Evolutionary conservation across 805 yeast species (phyloP).

Genomic region (Candida tibetensis): DNA sequence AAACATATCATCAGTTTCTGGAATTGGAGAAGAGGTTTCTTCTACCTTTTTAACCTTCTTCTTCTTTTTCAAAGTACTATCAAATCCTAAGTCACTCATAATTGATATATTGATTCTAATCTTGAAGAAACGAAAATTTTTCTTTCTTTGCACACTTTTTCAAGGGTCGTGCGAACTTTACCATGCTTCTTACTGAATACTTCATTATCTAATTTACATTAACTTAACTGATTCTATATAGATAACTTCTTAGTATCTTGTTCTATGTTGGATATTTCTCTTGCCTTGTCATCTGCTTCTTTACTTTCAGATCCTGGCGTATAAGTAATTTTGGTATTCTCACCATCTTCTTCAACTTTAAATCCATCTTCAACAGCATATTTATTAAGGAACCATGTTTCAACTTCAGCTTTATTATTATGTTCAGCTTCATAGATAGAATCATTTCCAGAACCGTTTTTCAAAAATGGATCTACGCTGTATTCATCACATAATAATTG

Average conservation of each 20-base stretch:
- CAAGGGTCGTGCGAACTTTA: neutral
- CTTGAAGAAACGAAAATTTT: slow-evolving; percentile 6
- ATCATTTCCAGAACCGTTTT: slow-evolving; percentile 77
- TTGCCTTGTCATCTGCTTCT: slow-evolving; percentile 38
- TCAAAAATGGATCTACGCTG: slow-evolving; percentile 76
- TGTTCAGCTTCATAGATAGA: slow-evolving; percentile 86
- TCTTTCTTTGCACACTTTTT: slow-evolving; percentile 3
- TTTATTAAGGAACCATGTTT: slow-evolving; percentile 69
- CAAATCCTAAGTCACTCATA: slow-evolving; percentile 63
- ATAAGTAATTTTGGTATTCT: slow-evolving; percentile 42
- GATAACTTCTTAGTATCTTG: slow-evolving; percentile 27
- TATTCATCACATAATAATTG: slow-evolving; percentile 67
- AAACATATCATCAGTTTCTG: slow-evolving; percentile 56
- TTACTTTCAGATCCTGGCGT: slow-evolving; percentile 43
- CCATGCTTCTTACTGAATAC: neutral
- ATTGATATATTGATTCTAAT: neutral
- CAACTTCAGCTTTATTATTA: slow-evolving; percentile 71
- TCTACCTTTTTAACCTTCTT: slow-evolving; percentile 57
- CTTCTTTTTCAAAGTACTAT: slow-evolving; percentile 73
- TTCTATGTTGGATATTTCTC: slow-evolving; percentile 30
- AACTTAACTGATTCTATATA: slow-evolving; percentile 16
- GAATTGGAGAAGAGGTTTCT: slow-evolving; percentile 37
- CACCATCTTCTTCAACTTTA: slow-evolving; percentile 40
- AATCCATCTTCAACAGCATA: slow-evolving; percentile 63
- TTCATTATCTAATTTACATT: too few relatives aligned